Percentiles rank a stretch among this genome's conserved stretches.
Evolutionary conservation across 2,329 filamentous ascomycete species (phyloP).

Genomic region (Calonectria naviculata): DNA sequence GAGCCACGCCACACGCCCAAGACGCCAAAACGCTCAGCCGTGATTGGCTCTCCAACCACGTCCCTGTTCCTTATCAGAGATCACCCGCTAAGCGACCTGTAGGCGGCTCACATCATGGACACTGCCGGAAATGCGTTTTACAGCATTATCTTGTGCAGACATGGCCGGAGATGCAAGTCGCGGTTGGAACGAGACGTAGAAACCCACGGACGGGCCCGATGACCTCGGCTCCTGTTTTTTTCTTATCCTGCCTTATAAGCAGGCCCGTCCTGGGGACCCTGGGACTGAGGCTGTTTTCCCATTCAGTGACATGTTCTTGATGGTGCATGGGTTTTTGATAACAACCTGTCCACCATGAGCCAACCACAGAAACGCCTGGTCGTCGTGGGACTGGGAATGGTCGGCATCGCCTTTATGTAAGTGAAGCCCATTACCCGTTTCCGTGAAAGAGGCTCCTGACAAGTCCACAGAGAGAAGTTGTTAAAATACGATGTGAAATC

Average conservation of each 20-base stretch:
- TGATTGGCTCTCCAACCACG: slow-evolving; percentile 30
- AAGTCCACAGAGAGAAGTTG: slow-evolving; percentile 78
- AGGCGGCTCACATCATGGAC: slow-evolving; percentile 19
- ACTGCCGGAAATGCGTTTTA: slow-evolving; percentile 37
- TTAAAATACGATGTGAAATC: slow-evolving; percentile 83
- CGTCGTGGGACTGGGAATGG: slow-evolving; percentile 91
- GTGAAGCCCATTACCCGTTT: slow-evolving; percentile 44
- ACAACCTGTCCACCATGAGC: slow-evolving; percentile 26
- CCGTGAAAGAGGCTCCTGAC: slow-evolving; percentile 17
- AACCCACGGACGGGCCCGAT: slow-evolving; percentile 17
- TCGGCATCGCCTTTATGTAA: slow-evolving; percentile 89
- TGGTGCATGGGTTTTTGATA: neutral
- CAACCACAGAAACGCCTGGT: slow-evolving; percentile 72
- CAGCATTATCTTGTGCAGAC: slow-evolving; percentile 12
- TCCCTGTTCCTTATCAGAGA: slow-evolving; percentile 38
- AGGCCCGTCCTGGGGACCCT: neutral
- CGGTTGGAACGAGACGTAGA: slow-evolving; percentile 30
- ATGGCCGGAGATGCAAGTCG: slow-evolving; percentile 37
- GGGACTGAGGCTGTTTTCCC: neutral
- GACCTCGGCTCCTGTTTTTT: slow-evolving; percentile 9
- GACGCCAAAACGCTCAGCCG: neutral
- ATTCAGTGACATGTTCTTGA: neutral
- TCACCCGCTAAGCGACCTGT: slow-evolving; percentile 14
- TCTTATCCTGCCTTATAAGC: slow-evolving; percentile 30
- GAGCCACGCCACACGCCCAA: neutral